These are phyloP conservation scores for Incumbomyces delicatus DNA, from an alignment of 2,329 filamentous ascomycete genomes.

Conservation along the genomic window DNA sequence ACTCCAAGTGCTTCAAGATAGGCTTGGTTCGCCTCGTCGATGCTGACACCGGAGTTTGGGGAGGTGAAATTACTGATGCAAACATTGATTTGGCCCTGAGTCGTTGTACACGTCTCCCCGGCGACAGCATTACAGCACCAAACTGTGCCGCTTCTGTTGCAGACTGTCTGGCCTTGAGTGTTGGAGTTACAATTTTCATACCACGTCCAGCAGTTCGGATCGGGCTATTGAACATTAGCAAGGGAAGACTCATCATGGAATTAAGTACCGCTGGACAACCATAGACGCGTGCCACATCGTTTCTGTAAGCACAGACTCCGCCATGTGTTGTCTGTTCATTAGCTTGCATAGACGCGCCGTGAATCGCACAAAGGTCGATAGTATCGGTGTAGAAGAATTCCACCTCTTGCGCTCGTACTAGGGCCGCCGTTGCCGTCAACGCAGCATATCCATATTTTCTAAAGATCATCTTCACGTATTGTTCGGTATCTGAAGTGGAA, in stretches of 20 bases:
- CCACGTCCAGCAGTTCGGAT: slow-evolving; percentile 1
- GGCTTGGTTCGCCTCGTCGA: neutral
- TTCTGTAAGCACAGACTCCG: neutral
- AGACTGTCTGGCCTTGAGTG: neutral
- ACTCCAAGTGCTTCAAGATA: slow-evolving; percentile 1
- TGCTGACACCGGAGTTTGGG: slow-evolving; percentile 1
- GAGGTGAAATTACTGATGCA: slow-evolving; percentile 5
- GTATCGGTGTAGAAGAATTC: slow-evolving; percentile 6
- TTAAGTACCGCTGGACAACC: neutral
- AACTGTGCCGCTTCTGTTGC: neutral
- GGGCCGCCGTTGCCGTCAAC: neutral
- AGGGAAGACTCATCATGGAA: no score
- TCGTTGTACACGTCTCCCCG: slow-evolving; percentile 3
- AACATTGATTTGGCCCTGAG: slow-evolving; percentile 1
- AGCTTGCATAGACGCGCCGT: neutral
- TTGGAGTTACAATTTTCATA: neutral
- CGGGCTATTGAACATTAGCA: neutral
- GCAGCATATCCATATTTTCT: neutral
- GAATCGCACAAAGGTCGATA: neutral
- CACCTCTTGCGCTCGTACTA: neutral
- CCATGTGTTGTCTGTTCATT: neutral
- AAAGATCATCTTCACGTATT: neutral
- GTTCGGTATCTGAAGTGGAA: no score
- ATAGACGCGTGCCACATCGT: slow-evolving; percentile 2
- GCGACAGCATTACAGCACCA: slow-evolving; percentile 2